Conservation (phyloP, 2,329 filamentous ascomycete genomes). For the Trichophyton rubrum region DNA sequence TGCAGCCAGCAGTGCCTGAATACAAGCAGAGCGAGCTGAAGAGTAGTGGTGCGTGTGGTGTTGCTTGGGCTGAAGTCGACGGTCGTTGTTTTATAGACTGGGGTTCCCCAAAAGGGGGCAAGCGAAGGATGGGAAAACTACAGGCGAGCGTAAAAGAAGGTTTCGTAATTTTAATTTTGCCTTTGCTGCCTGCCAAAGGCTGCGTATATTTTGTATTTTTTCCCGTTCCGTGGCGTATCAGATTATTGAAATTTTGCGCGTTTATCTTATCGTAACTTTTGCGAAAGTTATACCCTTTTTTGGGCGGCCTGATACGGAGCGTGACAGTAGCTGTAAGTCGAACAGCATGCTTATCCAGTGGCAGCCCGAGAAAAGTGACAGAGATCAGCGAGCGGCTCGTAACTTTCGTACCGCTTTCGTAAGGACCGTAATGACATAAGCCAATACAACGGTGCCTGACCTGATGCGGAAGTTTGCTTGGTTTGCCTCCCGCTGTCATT, state of each 20-base stretch:
- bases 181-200: neutral
- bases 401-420: neutral
- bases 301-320: neutral
- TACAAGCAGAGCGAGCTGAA: neutral
- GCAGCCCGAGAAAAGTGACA: neutral
- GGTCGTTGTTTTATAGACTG: neutral
- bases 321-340: neutral
- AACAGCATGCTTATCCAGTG: neutral
- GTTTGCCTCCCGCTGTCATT: neutral
- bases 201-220: neutral
- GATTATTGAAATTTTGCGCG: neutral
- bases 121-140: neutral
- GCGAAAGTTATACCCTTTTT: neutral
- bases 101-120: neutral
- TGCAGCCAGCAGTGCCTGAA: neutral
- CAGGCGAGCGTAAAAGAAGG: neutral
- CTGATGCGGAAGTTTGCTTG: neutral
- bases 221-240: neutral
- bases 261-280: neutral
- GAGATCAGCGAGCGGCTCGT: neutral
- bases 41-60: neutral
- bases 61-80: neutral
- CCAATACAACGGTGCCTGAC: neutral
- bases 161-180: neutral
- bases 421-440: neutral